Base-by-base conservation (phyloP, 2,329 filamentous ascomycete genomes). In the Phialemonium atrogriseum region DNA sequence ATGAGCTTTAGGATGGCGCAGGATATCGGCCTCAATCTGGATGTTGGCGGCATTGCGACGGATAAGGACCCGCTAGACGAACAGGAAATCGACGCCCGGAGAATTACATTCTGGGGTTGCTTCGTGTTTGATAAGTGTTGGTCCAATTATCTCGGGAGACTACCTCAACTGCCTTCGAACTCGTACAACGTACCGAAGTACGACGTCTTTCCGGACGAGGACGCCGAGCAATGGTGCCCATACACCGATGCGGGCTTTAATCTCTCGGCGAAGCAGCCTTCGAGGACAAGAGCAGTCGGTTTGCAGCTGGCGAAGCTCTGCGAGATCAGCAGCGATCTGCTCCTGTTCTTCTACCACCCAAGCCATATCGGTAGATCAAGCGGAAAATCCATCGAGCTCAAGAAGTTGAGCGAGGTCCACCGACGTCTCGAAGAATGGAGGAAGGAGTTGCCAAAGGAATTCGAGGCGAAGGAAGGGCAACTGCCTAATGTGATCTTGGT, bases 61-160 rank as follows among this genome's bases (percentile, higher is more conserved):
- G 73, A 70, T 36, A 68, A 62, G 36, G 66, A 71, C 30, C 57
- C 64, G 17, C 68, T 89, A 42, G 77, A 78, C 38, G 85, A 94
- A 36, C 73, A 83, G 27, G 89, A 95, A 54, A 73, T 93, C 23
- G 91, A 98, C 58, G 88, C 87, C 3, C 71, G 91, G 23, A 73
- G 84, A 32, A 80, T 96, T 24, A 96, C 91, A 0, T 96, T 95
- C 50, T 96, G 91, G 91, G 91, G 91, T 6, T 95, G 88, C 54
- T 96, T 91, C 56, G 61, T 94, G n/a, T 94, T 96, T 54, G 91
- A 98, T 63, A 96, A 95, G 68, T 94, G 86, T 55, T 96, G 89
- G 88, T 94, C 88, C 30, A 96, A 95, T 54, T 96, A 96, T 47
- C 73, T 96, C 16, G 89, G 91, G 28, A 80, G 91, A 25, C 68